Base-by-base conservation (phyloP, 164 flowering plant genomes). In the Sedum album region DNA sequence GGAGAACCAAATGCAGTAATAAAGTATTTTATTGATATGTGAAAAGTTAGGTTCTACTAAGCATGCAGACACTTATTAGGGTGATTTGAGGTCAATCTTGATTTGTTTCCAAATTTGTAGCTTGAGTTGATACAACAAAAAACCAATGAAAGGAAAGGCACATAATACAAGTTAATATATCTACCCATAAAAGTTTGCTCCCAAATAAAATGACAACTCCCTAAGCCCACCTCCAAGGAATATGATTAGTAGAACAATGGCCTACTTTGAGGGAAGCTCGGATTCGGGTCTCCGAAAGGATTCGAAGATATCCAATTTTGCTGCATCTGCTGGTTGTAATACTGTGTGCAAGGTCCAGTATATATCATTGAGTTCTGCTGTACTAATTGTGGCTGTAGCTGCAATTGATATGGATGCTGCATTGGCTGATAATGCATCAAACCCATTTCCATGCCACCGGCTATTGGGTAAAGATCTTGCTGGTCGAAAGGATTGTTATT, bases 261-360 rank as follows among this genome's bases (percentile, higher is more conserved):
- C 61, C 61, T 55, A 55, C 61, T 55, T 26, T 26, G 61, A 25
- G 61, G 61, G 18, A 25, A 26, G 61, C 31, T 55, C 5, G 66
- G 49, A 1, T 53, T 46, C 17, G 91, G 89, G 75, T 93, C 98
- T 23, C 88, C 90, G 65, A 93, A 93, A 0, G 98, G 98, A 69
- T 93, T 93, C 33, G 76, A 13, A 31, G 80, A 15, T 28, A 68
- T 79, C 69, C 60, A 55, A 26, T 74, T 80, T 26, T 76, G 86
- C 51, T 76, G 20, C 26, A 66, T 68, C 60, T 82, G 71, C 67
- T 77, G 71, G 82, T 17, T 17, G 31, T 55, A 55, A 17, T 55
- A 28, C 26, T 64, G 66, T 15, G 82, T 68, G 10, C 83, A 85
- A 30, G 74, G 72, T 77, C 80, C 74, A 80, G 74, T 77, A 66